Base-by-base conservation (phyloP, 352 stramenopile species). In the Phytophthora pseudosyringae region DNA sequence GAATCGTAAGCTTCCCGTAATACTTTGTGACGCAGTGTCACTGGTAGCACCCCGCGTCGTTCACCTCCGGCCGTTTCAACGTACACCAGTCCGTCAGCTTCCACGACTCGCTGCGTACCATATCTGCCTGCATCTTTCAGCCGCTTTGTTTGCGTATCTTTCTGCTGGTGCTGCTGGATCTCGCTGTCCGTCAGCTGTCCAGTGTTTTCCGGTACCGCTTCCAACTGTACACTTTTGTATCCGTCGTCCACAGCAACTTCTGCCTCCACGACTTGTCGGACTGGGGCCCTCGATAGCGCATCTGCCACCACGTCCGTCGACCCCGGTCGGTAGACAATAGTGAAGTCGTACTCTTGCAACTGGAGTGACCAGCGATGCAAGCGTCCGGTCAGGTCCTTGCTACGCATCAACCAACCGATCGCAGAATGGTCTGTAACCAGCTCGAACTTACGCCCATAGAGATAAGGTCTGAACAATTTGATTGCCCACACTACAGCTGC, bases 401-500 rank as follows among this genome's bases (percentile, higher is more conserved):
- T 35, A 4, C 10, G 36, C 44, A 54, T 63, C n/a, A 1, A 63
- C 25, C n/a, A 63, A 0, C n/a, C 15, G 0, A 53, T 9, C 18
- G 31, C 16, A 12, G 18, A 8, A 36, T 45, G 41, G 5, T 41
- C 43, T 6, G 54, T 62, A 3, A 59, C 38, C 2, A 49, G 12
- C 25, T 45, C 43, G 16, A 59, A 59, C 11, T 5, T 35, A 3
- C 49, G 5, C 12, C 48, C 36, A 15, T 57, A 57, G 3, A 46
- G 8, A 9, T 46, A 57, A 1, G 26, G 49, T 5, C 49, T 1
- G 15, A 52, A 52, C 0, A 40, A 7, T 8, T 52, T 40, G n/a
- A 35, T 35, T 9, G 15, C 38, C 69, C 69, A 77, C 21, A 66
- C 48, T 15, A 72, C 51, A 11, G 59, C 71, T 0, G 65, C 31